Conservation (phyloP, 2,329 filamentous ascomycete species). For the Tolypocladium inflatum region DNA sequence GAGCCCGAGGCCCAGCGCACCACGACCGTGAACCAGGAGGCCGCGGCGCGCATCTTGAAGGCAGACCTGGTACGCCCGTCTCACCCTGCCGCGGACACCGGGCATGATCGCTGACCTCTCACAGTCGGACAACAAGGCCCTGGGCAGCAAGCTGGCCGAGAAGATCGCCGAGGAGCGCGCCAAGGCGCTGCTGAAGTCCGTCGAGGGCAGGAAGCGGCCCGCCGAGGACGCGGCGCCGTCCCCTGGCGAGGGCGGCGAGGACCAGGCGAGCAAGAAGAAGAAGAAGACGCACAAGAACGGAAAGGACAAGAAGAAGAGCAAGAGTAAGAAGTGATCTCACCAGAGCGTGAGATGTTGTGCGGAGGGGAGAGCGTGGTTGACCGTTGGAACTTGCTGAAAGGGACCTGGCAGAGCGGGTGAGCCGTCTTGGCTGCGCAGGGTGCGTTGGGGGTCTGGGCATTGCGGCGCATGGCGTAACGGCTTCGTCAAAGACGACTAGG, state of each 20-base stretch:
- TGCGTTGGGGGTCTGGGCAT: background rate
- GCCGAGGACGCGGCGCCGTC: slow-evolving; percentile 20
- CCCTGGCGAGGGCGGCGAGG: slow-evolving; percentile 9
- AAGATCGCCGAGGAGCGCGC: slow-evolving; percentile 48
- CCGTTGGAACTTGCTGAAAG: background rate
- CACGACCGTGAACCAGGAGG: slow-evolving; percentile 59
- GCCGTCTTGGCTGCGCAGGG: background rate
- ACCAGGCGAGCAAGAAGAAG: slow-evolving; percentile 18
- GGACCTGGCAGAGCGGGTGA: background rate
- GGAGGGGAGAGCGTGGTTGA: background rate
- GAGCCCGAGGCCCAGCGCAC: slow-evolving; percentile 44
- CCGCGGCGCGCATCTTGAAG: slow-evolving; percentile 73
- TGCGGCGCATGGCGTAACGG: background rate
- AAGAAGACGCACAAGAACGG: slow-evolving; percentile 22
- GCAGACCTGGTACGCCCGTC: slow-evolving; percentile 56
- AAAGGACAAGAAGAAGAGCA: slow-evolving; percentile 8
- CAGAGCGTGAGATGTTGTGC: background rate
- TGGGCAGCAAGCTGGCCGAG: slow-evolving; percentile 43
- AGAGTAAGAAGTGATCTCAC: background rate
- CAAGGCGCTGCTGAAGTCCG: slow-evolving; percentile 38
- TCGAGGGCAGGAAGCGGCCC: slow-evolving; percentile 35
- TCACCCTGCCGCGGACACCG: background rate
- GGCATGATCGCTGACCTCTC: slow-evolving; percentile 4
- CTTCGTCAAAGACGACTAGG: background rate
- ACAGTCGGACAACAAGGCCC: slow-evolving; percentile 39